A percentile compares a stretch with the other conserved stretches of the same genome.
These are phyloP conservation scores for Mucor saturninus DNA, from an alignment of 371 early-diverging fungal species.

Conservation along the genomic window DNA sequence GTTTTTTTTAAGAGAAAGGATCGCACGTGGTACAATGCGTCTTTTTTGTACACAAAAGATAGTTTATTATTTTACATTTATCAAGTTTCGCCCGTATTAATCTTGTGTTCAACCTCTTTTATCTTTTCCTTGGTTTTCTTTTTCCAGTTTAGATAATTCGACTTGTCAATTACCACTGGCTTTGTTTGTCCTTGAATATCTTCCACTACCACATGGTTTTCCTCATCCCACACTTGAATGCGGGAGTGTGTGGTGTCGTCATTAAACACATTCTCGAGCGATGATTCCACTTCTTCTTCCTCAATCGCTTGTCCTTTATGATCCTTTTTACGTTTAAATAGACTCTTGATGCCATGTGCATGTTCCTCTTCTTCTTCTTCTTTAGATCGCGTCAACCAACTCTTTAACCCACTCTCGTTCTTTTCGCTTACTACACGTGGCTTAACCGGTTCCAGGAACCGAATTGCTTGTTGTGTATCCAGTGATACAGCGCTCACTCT, in stretches of 20 bases:
- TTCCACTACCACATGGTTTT: conserved; percentile 30
- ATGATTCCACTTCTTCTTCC: background rate
- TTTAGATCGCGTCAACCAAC: conserved; percentile 27
- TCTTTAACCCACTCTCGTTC: conserved; percentile 39
- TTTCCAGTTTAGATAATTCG: conserved; percentile 6
- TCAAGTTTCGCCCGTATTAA: background rate
- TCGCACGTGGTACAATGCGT: background rate
- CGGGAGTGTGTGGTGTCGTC: conserved; percentile 18
- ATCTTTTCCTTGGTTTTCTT: conserved; percentile 6
- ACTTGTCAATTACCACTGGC: conserved; percentile 1
- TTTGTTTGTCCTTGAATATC: conserved; percentile 19
- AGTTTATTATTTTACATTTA: background rate
- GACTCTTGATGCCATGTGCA: background rate
- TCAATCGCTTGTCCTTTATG: background rate
- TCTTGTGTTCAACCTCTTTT: background rate
- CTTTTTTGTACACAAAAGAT: background rate
- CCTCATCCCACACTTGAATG: conserved; percentile 49
- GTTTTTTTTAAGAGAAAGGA: background rate
- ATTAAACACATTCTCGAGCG: background rate
- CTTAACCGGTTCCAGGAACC: conserved; percentile 48
- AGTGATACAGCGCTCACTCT: conserved; percentile 23
- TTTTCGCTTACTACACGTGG: conserved; percentile 38
- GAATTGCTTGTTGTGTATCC: conserved; percentile 36
- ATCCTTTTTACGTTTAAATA: conserved; percentile 9
- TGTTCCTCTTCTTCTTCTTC: conserved; percentile 16